Conservation (phyloP, 768 basidiomycete species). For the Brasilioporus rufonigricans region DNA sequence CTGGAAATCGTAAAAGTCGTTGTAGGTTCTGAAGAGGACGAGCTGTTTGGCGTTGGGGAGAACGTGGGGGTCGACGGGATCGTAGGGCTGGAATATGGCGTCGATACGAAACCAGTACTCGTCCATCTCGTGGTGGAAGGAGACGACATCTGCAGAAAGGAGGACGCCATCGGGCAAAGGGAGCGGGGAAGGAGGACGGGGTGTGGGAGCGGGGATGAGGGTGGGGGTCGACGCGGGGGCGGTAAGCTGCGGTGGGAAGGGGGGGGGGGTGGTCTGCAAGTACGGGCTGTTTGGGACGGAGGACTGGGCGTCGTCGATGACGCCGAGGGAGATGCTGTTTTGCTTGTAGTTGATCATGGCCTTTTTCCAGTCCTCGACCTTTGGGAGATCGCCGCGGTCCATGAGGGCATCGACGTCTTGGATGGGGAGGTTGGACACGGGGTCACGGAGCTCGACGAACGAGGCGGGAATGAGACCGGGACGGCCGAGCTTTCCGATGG, state of each 20-base stretch:
- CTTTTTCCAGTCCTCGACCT: constrained; percentile 99
- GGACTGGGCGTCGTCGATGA: constrained; percentile 65
- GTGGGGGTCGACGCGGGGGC: not conserved
- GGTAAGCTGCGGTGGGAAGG: not conserved
- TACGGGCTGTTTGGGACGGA: constrained; percentile 46
- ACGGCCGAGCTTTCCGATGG: constrained; percentile 90
- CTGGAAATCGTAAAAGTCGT: constrained; percentile 98
- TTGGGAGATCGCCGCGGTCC: constrained; percentile 84
- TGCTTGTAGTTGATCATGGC: constrained; percentile 95
- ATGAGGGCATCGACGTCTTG: constrained; percentile 75
- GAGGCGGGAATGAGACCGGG: constrained; percentile 97
- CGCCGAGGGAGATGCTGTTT: constrained; percentile 91
- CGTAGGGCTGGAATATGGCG: constrained; percentile 84
- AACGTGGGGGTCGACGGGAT: constrained; percentile 48
- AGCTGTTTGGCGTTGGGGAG: constrained; percentile 74
- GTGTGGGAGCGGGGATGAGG: constrained; percentile 9
- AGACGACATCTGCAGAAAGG: constrained; percentile 83
- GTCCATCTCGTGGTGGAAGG: constrained; percentile 95
- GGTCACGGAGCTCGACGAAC: constrained; percentile 96
- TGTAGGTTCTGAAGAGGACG: constrained; percentile 91
- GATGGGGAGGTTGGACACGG: constrained; percentile 77
- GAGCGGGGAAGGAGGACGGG: constrained; percentile 42
- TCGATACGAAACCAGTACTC: constrained; percentile 98
- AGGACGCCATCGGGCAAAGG: constrained; percentile 80
- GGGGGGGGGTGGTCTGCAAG: constrained; percentile 20